phyloP scores from a whole-genome alignment of 2,329 filamentous ascomycete genomes.

The Alternaria longipes region DNA sequence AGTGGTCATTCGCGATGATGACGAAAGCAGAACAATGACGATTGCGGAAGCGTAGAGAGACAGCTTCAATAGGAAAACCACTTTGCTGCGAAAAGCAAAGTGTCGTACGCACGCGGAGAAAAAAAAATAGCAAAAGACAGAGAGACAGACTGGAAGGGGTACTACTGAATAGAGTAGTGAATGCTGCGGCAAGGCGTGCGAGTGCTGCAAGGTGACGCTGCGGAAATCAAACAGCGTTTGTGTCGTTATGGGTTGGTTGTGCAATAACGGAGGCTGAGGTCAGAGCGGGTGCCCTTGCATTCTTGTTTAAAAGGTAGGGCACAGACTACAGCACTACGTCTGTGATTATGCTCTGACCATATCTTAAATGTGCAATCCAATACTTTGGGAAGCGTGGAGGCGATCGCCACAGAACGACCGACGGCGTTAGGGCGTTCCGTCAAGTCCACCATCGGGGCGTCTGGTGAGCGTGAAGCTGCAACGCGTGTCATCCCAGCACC shows the following conservation, averaged over 20 bases:
- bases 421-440: slow-evolving; percentile 31
- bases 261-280: slow-evolving; percentile 34
- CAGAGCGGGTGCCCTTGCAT: slow-evolving; percentile 48
- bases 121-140: slow-evolving; percentile 40
- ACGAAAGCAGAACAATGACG: slow-evolving; percentile 33
- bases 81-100: slow-evolving; percentile 48
- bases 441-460: slow-evolving; percentile 11
- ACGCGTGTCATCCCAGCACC: slow-evolving; percentile 36
- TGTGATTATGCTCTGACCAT: slow-evolving; percentile 34
- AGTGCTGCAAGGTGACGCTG: slow-evolving; percentile 41
- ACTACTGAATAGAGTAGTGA: slow-evolving; percentile 39
- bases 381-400: slow-evolving; percentile 29
- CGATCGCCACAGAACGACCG: slow-evolving; percentile 40
- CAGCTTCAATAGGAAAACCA: slow-evolving; percentile 40
- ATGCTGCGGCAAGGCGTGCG: slow-evolving; percentile 28
- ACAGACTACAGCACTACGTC: slow-evolving; percentile 33
- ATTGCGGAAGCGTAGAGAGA: slow-evolving; percentile 47
- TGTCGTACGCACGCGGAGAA: slow-evolving; percentile 18
- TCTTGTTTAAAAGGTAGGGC: slow-evolving; percentile 40
- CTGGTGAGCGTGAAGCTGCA: slow-evolving; percentile 40
- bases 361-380: slow-evolving; percentile 37
- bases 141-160: slow-evolving; percentile 43
- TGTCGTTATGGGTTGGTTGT: slow-evolving; percentile 37
- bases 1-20: slow-evolving; percentile 39
- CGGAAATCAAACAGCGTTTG: slow-evolving; percentile 44